A percentile compares a stretch with the other conserved stretches of the same genome.
Conservation (phyloP, 371 early-diverging fungal genomes). For the Enterospora canceri region DNA sequence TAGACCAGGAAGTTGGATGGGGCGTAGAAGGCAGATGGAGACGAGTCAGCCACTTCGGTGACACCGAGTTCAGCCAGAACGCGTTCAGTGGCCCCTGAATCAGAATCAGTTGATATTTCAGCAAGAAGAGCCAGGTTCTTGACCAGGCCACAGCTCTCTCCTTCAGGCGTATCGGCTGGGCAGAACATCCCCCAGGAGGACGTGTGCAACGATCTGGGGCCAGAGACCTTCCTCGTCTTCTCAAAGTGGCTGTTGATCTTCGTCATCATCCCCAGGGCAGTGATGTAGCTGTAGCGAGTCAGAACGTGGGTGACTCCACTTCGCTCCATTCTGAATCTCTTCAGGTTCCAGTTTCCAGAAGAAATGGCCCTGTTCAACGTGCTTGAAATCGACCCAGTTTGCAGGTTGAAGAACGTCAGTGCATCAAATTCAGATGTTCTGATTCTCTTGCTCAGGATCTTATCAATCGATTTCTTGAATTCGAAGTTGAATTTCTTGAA, state of each 20-base stretch:
- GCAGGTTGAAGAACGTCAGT: conserved; percentile 66
- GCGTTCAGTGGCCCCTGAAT: conserved; percentile 62
- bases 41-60: conserved; percentile 63
- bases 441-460: conserved; percentile 75
- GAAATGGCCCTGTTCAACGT: conserved; percentile 88
- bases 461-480: conserved; percentile 64
- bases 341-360: conserved; percentile 95
- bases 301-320: conserved; percentile 95
- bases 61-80: conserved; percentile 63
- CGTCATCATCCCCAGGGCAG: conserved; percentile 97
- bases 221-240: conserved; percentile 95
- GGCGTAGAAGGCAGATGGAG: conserved; percentile 68
- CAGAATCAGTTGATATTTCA: conserved; percentile 88
- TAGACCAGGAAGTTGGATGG: conserved; percentile 66
- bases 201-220: conserved; percentile 89
- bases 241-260: conserved; percentile 95
- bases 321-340: conserved; percentile 99
- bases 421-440: conserved; percentile 87
- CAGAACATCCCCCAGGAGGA: conserved; percentile 97
- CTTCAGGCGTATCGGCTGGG: conserved; percentile 97
- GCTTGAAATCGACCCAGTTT: conserved; percentile 75
- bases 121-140: conserved; percentile 96
- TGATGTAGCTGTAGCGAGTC: conserved; percentile 81
- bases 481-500: conserved; percentile 90
- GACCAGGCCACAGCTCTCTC: conserved; percentile 96